Percentiles rank a stretch among this genome's conserved stretches.
These are phyloP conservation scores for Solanum gracilifrons DNA, from an alignment of 257 asterid genomes.

Conservation along the genomic window DNA sequence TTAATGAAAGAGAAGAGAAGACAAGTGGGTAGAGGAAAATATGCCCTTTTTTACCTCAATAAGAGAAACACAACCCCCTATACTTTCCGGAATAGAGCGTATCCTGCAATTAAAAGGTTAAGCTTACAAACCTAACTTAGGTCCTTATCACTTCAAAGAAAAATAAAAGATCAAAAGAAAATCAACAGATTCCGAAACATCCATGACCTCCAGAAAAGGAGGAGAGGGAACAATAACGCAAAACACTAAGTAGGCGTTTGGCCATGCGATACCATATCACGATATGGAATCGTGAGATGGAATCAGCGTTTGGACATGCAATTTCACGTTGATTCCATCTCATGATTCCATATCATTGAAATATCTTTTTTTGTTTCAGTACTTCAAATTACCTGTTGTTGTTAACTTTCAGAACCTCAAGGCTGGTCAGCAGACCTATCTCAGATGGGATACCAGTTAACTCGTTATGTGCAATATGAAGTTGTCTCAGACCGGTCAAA, in stretches of 20 bases:
- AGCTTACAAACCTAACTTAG: background rate
- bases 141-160: background rate
- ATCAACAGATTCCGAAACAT: background rate
- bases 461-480: slow-evolving; percentile 48
- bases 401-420: slow-evolving; percentile 60
- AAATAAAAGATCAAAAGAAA: background rate
- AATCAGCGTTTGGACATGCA: too few relatives aligned
- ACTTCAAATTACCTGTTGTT: slow-evolving; percentile 57
- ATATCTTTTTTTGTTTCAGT: background rate
- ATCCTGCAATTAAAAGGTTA: slow-evolving; percentile 41
- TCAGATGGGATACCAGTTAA: slow-evolving; percentile 61
- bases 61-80: slow-evolving; percentile 66
- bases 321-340: too few relatives aligned
- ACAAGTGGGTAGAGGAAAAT: background rate
- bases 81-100: slow-evolving; percentile 43
- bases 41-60: slow-evolving; percentile 41
- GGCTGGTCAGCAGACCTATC: slow-evolving; percentile 53
- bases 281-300: too few relatives aligned
- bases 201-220: background rate
- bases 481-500: slow-evolving; percentile 63
- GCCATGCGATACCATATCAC: too few relatives aligned
- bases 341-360: too few relatives aligned
- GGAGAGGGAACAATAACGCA: background rate
- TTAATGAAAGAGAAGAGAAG: background rate
- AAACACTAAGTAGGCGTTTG: background rate